phyloP scores from a whole-genome alignment of 768 basidiomycete species.

The Ramaria rubella region DNA sequence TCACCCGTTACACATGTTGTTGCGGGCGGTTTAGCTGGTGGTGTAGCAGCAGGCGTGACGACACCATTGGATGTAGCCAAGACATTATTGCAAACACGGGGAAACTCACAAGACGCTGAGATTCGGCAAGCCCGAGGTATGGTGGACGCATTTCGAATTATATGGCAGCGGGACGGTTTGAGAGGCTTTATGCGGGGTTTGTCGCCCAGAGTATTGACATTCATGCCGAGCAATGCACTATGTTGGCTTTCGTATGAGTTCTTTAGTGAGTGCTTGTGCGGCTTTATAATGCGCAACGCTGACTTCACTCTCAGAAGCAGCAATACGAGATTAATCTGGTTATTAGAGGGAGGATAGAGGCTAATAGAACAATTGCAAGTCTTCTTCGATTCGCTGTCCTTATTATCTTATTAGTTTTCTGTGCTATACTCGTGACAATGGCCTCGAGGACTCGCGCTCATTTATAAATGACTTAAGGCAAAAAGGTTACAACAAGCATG shows the following conservation, averaged over 20 bases:
- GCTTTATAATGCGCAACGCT: background rate
- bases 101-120: conserved; percentile 76
- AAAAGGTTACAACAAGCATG: too few species aligned
- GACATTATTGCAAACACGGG: conserved; percentile 92
- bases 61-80: conserved; percentile 98
- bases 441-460: background rate
- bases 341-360: conserved; percentile 4
- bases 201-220: conserved; percentile 86
- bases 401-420: background rate
- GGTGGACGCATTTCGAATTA: conserved; percentile 81
- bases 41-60: conserved; percentile 89
- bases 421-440: background rate
- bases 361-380: background rate
- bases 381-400: background rate
- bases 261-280: conserved; percentile 68
- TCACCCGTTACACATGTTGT: conserved; percentile 90
- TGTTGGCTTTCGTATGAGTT: conserved; percentile 99
- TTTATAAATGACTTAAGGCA: too few species aligned
- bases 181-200: conserved; percentile 84
- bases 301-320: conserved; percentile 41
- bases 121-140: conserved; percentile 83
- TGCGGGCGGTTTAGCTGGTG: conserved; percentile 90
- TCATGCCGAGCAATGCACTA: conserved; percentile 94
- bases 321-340: conserved; percentile 40
- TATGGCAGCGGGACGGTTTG: conserved; percentile 78